Percentiles rank a stretch among this genome's conserved stretches.
phyloP scores from a whole-genome alignment of 2,329 filamentous ascomycete species.

The Alternaria novae-zelandiae region DNA sequence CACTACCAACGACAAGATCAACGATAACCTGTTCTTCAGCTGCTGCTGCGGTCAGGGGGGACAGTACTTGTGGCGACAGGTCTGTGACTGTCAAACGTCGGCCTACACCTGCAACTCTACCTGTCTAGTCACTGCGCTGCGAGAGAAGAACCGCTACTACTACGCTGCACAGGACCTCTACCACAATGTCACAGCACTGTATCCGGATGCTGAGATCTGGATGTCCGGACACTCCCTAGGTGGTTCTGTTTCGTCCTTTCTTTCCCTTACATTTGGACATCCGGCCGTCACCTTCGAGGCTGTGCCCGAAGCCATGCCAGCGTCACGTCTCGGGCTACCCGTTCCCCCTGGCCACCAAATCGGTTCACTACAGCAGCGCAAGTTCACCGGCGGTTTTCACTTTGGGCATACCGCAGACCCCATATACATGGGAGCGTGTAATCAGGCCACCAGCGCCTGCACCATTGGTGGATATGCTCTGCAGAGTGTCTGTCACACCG shows the following conservation, averaged over 20 bases:
- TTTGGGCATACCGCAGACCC: conserved; percentile 97
- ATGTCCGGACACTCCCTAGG: conserved; percentile 91
- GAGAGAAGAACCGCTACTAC: conserved; percentile 89
- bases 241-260: conserved; percentile 83
- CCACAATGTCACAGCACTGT: conserved; percentile 87
- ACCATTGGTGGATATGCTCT: conserved; percentile 92
- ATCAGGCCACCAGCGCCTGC: conserved; percentile 85
- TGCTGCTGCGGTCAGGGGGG: conserved; percentile 97
- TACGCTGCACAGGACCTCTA: conserved; percentile 87
- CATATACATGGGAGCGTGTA: conserved; percentile 92
- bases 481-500: conserved; percentile 91
- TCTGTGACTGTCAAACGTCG: conserved; percentile 88
- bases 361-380: conserved; percentile 65
- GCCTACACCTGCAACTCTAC: conserved; percentile 93
- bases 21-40: conserved; percentile 97
- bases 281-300: conserved; percentile 94
- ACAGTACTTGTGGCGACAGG: conserved; percentile 86
- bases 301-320: conserved; percentile 87
- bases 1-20: conserved; percentile 95
- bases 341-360: conserved; percentile 80
- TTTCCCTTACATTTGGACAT: conserved; percentile 88
- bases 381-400: conserved; percentile 80
- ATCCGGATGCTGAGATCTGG: conserved; percentile 86
- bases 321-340: conserved; percentile 82
- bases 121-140: conserved; percentile 77